phyloP scores from a whole-genome alignment of 106 monocot genomes.

The Dendrobium chrysotoxum region DNA sequence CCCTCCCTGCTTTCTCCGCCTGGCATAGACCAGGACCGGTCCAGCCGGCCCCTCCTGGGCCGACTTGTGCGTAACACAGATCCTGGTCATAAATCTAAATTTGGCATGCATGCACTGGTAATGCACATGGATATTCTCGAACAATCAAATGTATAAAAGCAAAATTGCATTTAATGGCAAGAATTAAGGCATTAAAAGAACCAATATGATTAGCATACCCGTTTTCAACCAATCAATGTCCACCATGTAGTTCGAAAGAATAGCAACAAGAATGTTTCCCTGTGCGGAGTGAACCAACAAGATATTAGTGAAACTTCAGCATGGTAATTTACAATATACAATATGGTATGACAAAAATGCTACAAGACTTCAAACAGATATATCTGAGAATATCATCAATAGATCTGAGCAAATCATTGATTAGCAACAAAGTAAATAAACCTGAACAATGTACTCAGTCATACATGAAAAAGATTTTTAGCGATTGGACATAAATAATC shows the following conservation, averaged over 20 bases:
- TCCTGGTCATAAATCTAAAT: background rate
- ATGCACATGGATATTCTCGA: background rate
- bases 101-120: background rate
- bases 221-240: slow-evolving; percentile 91
- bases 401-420: background rate
- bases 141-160: background rate
- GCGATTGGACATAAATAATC: background rate
- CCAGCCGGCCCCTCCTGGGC: too few species aligned
- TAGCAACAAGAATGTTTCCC: slow-evolving; percentile 80
- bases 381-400: slow-evolving; percentile 1
- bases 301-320: background rate
- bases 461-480: background rate
- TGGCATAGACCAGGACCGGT: too few species aligned
- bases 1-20: too few species aligned
- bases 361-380: background rate
- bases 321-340: background rate
- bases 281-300: slow-evolving; percentile 20
- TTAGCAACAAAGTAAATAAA: background rate
- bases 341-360: background rate
- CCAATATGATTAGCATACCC: slow-evolving; percentile 34
- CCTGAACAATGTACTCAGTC: background rate
- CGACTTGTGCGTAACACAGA: too few species aligned
- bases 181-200: background rate
- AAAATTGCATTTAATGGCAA: background rate
- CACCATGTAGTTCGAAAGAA: slow-evolving; percentile 98